These are phyloP conservation scores for Brassica rapa DNA, from an alignment of 345 rosid species.

Conservation along the genomic window DNA sequence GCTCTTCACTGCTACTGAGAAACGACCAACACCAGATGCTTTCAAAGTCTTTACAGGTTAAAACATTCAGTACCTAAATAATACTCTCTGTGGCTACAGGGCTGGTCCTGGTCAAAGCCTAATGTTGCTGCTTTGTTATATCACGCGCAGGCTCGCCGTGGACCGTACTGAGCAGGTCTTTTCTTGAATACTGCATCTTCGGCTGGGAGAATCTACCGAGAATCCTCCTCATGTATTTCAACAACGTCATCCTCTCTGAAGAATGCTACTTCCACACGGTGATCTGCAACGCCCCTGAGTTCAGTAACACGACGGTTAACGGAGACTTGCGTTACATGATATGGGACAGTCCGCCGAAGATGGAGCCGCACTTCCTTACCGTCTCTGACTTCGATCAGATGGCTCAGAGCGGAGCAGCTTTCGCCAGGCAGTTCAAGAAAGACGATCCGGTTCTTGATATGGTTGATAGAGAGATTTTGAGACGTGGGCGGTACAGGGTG, in stretches of 20 bases:
- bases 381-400: constrained; percentile 62
- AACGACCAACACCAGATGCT: constrained; percentile 75
- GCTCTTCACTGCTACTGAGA: constrained; percentile 85
- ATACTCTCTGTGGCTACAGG: neutral
- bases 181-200: constrained; percentile 83
- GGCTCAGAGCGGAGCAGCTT: constrained; percentile 88
- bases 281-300: constrained; percentile 86
- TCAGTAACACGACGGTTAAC: constrained; percentile 81
- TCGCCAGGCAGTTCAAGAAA: constrained; percentile 73
- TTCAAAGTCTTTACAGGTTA: constrained; percentile 93
- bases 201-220: constrained; percentile 98
- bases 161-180: constrained; percentile 77
- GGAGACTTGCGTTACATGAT: constrained; percentile 82
- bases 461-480: constrained; percentile 72
- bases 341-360: constrained; percentile 98
- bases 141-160: constrained; percentile 87
- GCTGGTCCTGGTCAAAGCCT: constrained; percentile 1
- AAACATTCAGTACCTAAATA: constrained; percentile 8
- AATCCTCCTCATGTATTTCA: constrained; percentile 88
- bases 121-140: constrained; percentile 26
- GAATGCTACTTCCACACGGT: constrained; percentile 95
- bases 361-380: constrained; percentile 81
- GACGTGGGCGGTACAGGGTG: constrained; percentile 58
- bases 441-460: constrained; percentile 73
- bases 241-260: constrained; percentile 78